Percentiles rank a stretch among this genome's conserved stretches.
phyloP scores from a whole-genome alignment of 768 basidiomycete genomes.

The Boletus huronensis region DNA sequence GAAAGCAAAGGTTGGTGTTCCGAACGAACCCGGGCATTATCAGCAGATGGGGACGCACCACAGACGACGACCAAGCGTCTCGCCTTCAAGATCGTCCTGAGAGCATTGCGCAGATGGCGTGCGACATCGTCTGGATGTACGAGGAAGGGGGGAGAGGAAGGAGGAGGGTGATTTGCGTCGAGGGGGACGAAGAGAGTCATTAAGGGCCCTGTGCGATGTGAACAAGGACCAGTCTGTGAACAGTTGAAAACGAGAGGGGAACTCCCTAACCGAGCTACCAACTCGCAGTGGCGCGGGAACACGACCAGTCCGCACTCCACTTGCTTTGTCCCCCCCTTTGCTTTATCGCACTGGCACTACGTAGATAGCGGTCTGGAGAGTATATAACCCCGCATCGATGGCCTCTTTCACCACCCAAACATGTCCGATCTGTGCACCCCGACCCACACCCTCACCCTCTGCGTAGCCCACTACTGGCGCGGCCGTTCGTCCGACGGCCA shows the following conservation, averaged over 20 bases:
- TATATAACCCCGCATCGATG: conserved; percentile 6
- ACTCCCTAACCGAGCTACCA: conserved; percentile 13
- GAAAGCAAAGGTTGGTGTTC: not conserved
- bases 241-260: conserved; percentile 22
- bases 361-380: not conserved
- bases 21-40: conserved; percentile 11
- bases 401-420: not conserved
- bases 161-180: conserved; percentile 43
- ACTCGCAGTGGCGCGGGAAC: conserved; percentile 31
- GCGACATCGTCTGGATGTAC: conserved; percentile 42
- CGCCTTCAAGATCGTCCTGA: conserved; percentile 73
- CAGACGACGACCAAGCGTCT: conserved; percentile 83
- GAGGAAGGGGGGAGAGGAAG: conserved; percentile 56
- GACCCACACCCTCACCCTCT: conserved; percentile 22
- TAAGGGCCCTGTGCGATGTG: conserved; percentile 25
- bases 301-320: not conserved
- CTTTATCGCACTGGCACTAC: conserved; percentile 14
- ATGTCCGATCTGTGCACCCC: conserved; percentile 16
- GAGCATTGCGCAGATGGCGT: conserved; percentile 48
- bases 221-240: conserved; percentile 20
- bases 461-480: conserved; percentile 32
- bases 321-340: conserved; percentile 8
- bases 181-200: conserved; percentile 71
- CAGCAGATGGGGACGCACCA: conserved; percentile 48
- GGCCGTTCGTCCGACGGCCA: conserved; percentile 20